Conservation (phyloP, 805 yeast genomes). For the Saccharomycopsis microspora region DNA sequence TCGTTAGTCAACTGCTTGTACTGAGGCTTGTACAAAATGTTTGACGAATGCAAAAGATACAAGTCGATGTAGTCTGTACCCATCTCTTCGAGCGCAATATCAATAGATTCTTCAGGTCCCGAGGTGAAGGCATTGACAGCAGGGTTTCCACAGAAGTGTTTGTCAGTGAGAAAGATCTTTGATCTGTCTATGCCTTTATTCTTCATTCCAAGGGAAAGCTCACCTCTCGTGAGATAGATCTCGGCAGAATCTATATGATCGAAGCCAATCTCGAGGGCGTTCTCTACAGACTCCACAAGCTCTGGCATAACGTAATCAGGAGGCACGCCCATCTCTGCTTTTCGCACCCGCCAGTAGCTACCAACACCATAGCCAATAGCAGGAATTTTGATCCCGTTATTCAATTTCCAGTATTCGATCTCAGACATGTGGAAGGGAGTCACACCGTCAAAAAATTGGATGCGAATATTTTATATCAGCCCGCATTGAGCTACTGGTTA, state of each 20-base stretch:
- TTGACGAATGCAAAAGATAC: constrained; percentile 40
- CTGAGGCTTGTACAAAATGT: constrained; percentile 22
- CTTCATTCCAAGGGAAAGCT: constrained; percentile 32
- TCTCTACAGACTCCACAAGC: constrained; percentile 23
- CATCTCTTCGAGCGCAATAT: constrained; percentile 27
- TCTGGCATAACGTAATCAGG: constrained; percentile 14
- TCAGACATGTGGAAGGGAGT: not conserved
- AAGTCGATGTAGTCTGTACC: constrained; percentile 39
- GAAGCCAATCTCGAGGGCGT: constrained; percentile 32
- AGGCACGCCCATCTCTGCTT: constrained; percentile 7
- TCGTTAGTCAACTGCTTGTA: constrained; percentile 16
- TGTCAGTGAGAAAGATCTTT: constrained; percentile 44
- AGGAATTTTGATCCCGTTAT: constrained; percentile 31
- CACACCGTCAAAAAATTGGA: not conserved
- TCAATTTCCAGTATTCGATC: constrained; percentile 20
- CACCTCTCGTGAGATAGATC: constrained; percentile 40
- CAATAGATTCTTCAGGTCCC: constrained; percentile 31
- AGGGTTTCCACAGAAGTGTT: constrained; percentile 28
- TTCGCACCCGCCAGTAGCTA: constrained; percentile 39
- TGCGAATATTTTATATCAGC: not conserved
- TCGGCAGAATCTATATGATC: constrained; percentile 52
- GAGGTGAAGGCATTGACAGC: constrained; percentile 20
- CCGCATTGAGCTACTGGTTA: too few species aligned
- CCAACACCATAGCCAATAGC: constrained; percentile 49
- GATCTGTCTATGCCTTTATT: constrained; percentile 24